Percentiles rank a stretch among this genome's conserved stretches.
Conservation (phyloP, 139 green algal species). For the Trebouxia sp. region DNA sequence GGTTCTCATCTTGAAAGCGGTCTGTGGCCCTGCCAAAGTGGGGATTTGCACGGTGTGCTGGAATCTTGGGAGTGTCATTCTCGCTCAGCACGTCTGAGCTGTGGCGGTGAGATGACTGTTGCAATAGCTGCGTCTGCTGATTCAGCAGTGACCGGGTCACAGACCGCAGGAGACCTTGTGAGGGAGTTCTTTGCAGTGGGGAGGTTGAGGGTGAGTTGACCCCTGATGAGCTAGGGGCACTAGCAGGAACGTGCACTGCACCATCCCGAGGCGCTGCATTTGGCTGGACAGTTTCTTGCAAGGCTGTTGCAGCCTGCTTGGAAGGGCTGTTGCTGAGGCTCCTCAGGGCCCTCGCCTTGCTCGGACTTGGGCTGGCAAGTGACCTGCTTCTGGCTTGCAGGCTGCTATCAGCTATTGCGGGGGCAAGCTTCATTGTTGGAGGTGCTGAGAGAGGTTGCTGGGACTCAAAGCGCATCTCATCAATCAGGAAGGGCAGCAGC, state of each 20-base stretch:
- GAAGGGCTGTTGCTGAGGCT: too few species aligned
- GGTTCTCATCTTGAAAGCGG: neutral
- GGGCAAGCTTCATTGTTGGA: too few species aligned
- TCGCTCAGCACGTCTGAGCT: too few species aligned
- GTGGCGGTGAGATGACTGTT: neutral
- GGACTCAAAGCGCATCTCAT: neutral
- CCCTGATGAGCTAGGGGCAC: neutral
- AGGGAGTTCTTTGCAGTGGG: neutral
- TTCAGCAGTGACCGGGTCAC: too few species aligned
- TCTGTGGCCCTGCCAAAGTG: neutral
- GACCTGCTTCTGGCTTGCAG: too few species aligned
- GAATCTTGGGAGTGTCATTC: neutral
- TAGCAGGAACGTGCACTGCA: neutral
- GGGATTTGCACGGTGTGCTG: neutral
- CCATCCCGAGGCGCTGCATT: too few species aligned
- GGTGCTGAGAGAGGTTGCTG: too few species aligned
- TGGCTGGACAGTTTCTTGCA: too few species aligned
- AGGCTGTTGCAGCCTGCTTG: neutral
- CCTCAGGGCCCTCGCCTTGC: too few species aligned
- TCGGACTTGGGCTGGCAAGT: too few species aligned
- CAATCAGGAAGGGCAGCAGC: neutral
- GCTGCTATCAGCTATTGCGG: neutral
- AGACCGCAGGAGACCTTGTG: neutral
- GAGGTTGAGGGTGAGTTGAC: neutral
- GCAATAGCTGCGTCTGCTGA: too few species aligned